Conservation (phyloP, 805 yeast species). For the Saccharomycopsis sp. region DNA sequence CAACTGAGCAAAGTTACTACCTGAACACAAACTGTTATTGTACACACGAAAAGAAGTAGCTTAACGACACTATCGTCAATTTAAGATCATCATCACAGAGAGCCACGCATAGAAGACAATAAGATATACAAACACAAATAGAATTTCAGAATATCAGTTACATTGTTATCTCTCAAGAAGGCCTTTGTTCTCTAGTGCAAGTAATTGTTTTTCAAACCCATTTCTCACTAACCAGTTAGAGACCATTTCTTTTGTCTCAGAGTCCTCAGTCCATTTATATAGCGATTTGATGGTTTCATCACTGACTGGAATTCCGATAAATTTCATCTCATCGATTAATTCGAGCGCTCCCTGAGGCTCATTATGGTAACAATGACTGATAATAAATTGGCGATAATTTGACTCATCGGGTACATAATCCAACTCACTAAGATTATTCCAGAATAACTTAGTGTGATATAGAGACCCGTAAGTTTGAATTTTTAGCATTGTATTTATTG, state of each 20-base stretch:
- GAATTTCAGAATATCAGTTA: background rate
- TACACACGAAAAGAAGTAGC: no score
- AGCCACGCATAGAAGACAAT: no score
- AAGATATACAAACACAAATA: no score
- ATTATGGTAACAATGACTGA: slow-evolving; percentile 64
- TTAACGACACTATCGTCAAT: no score
- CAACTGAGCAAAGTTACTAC: no score
- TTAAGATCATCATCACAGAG: no score
- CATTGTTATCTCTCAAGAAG: background rate
- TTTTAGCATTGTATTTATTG: slow-evolving; percentile 58
- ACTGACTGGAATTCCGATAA: slow-evolving; percentile 38
- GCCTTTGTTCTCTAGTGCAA: background rate
- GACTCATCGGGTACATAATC: slow-evolving; percentile 46
- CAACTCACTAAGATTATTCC: slow-evolving; percentile 46
- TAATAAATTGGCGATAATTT: slow-evolving; percentile 51
- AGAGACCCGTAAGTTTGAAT: slow-evolving; percentile 46
- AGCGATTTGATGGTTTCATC: slow-evolving; percentile 39
- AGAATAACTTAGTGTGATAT: slow-evolving; percentile 49
- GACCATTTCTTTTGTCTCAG: slow-evolving; percentile 11
- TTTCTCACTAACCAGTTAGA: slow-evolving; percentile 31
- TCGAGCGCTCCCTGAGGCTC: slow-evolving; percentile 48
- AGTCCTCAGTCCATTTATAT: slow-evolving; percentile 34
- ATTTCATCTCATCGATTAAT: slow-evolving; percentile 40
- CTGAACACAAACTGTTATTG: no score
- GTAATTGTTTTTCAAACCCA: slow-evolving; percentile 14